A percentile compares a stretch with the other conserved stretches of the same genome.
Evolutionary conservation across 75 land plant genomes (phyloP).

Genomic region (Cupressus sempervirens): DNA sequence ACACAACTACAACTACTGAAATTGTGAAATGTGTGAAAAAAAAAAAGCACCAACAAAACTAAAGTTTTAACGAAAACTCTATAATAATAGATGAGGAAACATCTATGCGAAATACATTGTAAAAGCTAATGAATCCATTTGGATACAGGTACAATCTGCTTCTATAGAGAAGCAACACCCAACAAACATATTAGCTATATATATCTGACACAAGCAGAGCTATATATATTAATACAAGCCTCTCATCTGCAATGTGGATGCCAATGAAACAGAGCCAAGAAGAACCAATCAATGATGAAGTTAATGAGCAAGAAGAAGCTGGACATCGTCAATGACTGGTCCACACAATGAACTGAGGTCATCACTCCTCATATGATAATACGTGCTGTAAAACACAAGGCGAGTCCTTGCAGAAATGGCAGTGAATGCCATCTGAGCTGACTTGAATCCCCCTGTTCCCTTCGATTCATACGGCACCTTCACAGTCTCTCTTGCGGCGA

Average conservation of each 20-base stretch:
- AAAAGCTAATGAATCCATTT: neutral
- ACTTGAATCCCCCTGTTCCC: constrained; percentile 51
- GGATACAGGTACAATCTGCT: neutral
- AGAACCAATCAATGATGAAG: neutral
- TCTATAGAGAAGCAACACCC: neutral
- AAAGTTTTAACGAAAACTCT: too few relatives aligned
- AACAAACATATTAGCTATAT: neutral
- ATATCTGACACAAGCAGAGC: neutral
- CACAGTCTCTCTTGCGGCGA: constrained; percentile 39
- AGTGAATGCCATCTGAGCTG: constrained; percentile 29
- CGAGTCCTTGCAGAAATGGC: constrained; percentile 29
- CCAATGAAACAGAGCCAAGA: neutral
- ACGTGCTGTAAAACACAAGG: constrained; percentile 39
- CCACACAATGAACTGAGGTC: constrained; percentile 48
- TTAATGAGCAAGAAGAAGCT: constrained; percentile 7
- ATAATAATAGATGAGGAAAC: too few relatives aligned
- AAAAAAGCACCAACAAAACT: too few relatives aligned
- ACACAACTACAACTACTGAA: too few relatives aligned
- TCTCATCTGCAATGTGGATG: neutral
- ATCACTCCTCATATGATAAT: constrained; percentile 34
- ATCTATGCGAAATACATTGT: too few relatives aligned
- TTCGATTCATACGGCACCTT: constrained; percentile 45
- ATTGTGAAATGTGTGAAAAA: too few relatives aligned
- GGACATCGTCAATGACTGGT: constrained; percentile 56
- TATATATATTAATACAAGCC: neutral